Conservation (phyloP, 2,329 filamentous ascomycete species). For the Blastomyces silverae region DNA sequence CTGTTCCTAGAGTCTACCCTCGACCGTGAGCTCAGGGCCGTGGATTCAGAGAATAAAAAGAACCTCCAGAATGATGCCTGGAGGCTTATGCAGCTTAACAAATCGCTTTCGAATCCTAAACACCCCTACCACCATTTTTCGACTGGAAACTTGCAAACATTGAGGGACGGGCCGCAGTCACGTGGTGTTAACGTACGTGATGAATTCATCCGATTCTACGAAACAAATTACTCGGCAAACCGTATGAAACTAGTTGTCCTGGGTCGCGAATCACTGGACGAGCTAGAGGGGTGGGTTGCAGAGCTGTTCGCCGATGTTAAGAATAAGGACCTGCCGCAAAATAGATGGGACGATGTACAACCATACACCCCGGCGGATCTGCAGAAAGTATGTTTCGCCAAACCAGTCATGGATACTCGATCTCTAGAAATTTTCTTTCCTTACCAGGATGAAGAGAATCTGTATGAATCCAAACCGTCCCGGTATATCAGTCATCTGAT, state of each 20-base stretch:
- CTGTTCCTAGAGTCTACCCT: slow-evolving; percentile 78
- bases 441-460: slow-evolving; percentile 72
- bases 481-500: slow-evolving; percentile 84
- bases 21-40: slow-evolving; percentile 78
- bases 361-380: slow-evolving; percentile 56
- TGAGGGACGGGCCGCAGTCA: slow-evolving; percentile 74
- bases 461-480: slow-evolving; percentile 74
- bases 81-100: slow-evolving; percentile 80
- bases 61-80: slow-evolving; percentile 87
- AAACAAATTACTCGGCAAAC: slow-evolving; percentile 85
- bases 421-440: slow-evolving; percentile 75
- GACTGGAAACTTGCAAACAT: slow-evolving; percentile 77
- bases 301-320: slow-evolving; percentile 75
- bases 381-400: slow-evolving; percentile 70
- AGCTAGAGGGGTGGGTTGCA: slow-evolving; percentile 73
- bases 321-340: slow-evolving; percentile 69
- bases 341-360: slow-evolving; percentile 59
- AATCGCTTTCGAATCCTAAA: slow-evolving; percentile 75
- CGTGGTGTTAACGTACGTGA: slow-evolving; percentile 76
- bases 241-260: slow-evolving; percentile 86
- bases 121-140: slow-evolving; percentile 90
- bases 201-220: slow-evolving; percentile 89
- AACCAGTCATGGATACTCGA: slow-evolving; percentile 82
- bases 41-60: slow-evolving; percentile 97
- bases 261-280: slow-evolving; percentile 72